phyloP scores from a whole-genome alignment of 495 filamentous ascomycete genomes.

The Penicillium dipodomyicola region DNA sequence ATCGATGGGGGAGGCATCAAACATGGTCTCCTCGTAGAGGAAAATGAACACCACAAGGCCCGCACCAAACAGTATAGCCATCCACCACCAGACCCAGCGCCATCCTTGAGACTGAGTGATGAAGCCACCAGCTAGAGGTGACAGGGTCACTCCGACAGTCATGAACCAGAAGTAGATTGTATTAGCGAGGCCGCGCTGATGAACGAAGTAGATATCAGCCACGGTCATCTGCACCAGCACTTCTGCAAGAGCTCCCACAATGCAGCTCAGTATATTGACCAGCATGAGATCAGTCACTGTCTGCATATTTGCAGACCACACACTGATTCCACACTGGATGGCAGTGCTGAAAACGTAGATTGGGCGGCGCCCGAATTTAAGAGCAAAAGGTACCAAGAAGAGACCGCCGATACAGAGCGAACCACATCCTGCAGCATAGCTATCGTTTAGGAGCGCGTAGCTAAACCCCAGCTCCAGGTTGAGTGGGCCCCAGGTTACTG shows the following conservation, averaged over 20 bases:
- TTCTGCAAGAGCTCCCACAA: conserved; percentile 26
- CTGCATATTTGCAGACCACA: conserved; percentile 41
- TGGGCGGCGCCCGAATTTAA: conserved; percentile 27
- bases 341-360: conserved; percentile 41
- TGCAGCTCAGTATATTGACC: too few relatives aligned
- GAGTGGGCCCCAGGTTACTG: too few relatives aligned
- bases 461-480: too few relatives aligned
- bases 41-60: conserved; percentile 19
- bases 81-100: conserved; percentile 54
- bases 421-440: too few relatives aligned
- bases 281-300: conserved; percentile 38
- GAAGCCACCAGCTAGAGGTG: conserved; percentile 43
- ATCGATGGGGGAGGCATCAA: conserved; percentile 1
- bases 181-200: conserved; percentile 45
- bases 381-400: background rate
- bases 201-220: conserved; percentile 49
- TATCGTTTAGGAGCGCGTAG: too few relatives aligned
- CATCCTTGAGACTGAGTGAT: conserved; percentile 44
- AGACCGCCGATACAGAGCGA: too few relatives aligned
- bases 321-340: conserved; percentile 33
- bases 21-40: conserved; percentile 23
- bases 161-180: conserved; percentile 36
- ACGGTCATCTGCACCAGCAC: conserved; percentile 28
- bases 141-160: conserved; percentile 33
- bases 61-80: conserved; percentile 41